Evolutionary conservation across 2,329 filamentous ascomycete species (phyloP), one percentile per base, ranked within the genome.

Genomic region (Fusarium torreyae): DNA sequence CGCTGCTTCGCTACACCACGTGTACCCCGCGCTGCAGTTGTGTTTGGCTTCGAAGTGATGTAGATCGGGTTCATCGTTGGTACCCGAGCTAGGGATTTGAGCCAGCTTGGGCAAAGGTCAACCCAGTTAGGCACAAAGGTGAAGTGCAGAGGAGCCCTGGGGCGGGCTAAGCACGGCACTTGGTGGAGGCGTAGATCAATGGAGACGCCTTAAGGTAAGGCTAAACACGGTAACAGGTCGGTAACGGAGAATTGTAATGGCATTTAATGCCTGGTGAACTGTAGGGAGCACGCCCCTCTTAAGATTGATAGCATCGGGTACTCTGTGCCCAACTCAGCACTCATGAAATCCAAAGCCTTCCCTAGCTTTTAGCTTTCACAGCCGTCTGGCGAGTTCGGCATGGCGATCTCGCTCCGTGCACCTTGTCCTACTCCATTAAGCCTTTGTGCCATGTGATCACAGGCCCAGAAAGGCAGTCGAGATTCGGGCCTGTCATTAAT

Each of bases 161-260:
- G 48, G 49, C 49, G 48, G 51, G 42, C 63, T 63, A 58, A 67
- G 59, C 56, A 57, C 62, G 66, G 66, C 66, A 69, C 61, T 58
- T 66, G 63, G 66, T 58, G 66, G 66, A 69, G 66, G 66, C 38
- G 66, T 63, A 70, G 66, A 69, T 69, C 66, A 67, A 69, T 57
- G 66, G 66, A 61, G 69, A 46, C 44, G 46, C 45, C 49, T 59
- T 50, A 45, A 56, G 52, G 52, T 50, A 45, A 56, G 52, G 52
- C 43, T 31, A 45, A 53, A 55, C 38, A 36, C 63, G 46, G 55
- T 40, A 57, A 51, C 34, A 22, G 20, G 48, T 34, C 43, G 44
- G 39, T 17, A 44, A 46, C 50, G 33, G 60, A 55, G 39, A 55
- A 55, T 60, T 42, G 33, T 39, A 44, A 44, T 26, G 54, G 44